These are phyloP conservation scores for Phytophthora multivora DNA, from an alignment of 352 stramenopile species.

Conservation along the genomic window DNA sequence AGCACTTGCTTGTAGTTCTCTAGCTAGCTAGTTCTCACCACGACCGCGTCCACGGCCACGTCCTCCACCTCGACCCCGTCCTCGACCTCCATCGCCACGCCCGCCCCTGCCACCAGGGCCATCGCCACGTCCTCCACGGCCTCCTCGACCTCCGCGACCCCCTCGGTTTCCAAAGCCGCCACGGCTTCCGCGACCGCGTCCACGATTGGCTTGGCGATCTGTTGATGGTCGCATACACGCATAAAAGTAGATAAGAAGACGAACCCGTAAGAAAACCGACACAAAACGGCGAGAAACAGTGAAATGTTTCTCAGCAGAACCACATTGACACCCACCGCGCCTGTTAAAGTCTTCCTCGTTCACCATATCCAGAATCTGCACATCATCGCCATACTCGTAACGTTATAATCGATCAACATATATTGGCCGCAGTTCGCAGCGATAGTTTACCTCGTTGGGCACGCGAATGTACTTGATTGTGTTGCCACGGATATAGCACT, in stretches of 20 bases:
- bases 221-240: slow-evolving; percentile 13
- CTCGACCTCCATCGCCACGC: slow-evolving; percentile 38
- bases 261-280: slow-evolving; percentile 5
- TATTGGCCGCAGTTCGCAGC: background rate
- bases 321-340: slow-evolving; percentile 46
- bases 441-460: slow-evolving; percentile 88
- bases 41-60: slow-evolving; percentile 47
- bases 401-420: background rate
- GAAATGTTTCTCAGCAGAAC: slow-evolving; percentile 6
- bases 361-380: slow-evolving; percentile 93
- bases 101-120: slow-evolving; percentile 36
- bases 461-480: slow-evolving; percentile 99
- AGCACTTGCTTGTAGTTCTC: slow-evolving; percentile 3
- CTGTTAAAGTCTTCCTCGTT: slow-evolving; percentile 92
- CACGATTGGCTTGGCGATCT: slow-evolving; percentile 77
- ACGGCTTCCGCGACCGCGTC: slow-evolving; percentile 72
- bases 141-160: slow-evolving; percentile 47
- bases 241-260: slow-evolving; percentile 1
- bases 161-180: slow-evolving; percentile 53
- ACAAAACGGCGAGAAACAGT: slow-evolving; percentile 8
- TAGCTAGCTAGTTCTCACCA: slow-evolving; percentile 43
- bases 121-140: slow-evolving; percentile 39
- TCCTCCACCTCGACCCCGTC: slow-evolving; percentile 43
- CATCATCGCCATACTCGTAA: background rate
- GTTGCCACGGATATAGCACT: slow-evolving; percentile 98